phyloP scores from a whole-genome alignment of 2,329 filamentous ascomycete species.

The Cladorrhinum sp. region DNA sequence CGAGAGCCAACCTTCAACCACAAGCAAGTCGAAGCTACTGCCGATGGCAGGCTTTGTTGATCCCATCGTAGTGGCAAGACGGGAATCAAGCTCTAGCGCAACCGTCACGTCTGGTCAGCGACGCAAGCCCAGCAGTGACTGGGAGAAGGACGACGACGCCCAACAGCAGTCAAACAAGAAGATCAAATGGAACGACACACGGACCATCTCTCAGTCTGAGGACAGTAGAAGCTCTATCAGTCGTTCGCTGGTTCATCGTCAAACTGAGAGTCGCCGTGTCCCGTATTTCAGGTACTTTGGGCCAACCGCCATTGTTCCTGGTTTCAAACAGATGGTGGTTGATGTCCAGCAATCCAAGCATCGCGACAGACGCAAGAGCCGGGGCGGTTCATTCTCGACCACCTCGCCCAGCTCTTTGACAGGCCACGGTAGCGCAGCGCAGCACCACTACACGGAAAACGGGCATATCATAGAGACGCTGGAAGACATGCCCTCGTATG shows the following conservation, averaged over 20 bases:
- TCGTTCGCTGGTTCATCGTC: conserved; percentile 46
- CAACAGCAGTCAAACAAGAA: conserved; percentile 18
- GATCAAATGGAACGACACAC: conserved; percentile 25
- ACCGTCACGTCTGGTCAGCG: conserved; percentile 15
- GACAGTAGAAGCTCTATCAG: conserved; percentile 39
- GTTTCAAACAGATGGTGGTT: conserved; percentile 90
- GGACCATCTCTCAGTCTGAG: conserved; percentile 40
- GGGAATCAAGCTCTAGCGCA: conserved; percentile 25
- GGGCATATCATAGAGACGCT: conserved; percentile 42
- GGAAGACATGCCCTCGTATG: conserved; percentile 69
- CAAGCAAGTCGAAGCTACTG: conserved; percentile 25
- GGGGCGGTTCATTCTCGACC: conserved; percentile 54
- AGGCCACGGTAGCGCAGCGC: conserved; percentile 9
- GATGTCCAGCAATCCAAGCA: conserved; percentile 34
- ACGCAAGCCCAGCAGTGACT: conserved; percentile 26
- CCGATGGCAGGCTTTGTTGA: conserved; percentile 29
- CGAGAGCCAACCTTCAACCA: conserved; percentile 32
- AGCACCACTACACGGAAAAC: conserved; percentile 38
- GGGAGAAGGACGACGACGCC: conserved; percentile 24
- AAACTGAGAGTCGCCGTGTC: conserved; percentile 61
- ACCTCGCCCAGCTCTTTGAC: conserved; percentile 46
- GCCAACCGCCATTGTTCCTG: conserved; percentile 84
- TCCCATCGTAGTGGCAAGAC: conserved; percentile 19
- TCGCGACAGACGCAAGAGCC: conserved; percentile 60
- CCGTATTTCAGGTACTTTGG: conserved; percentile 91